Percentiles rank a stretch among this genome's conserved stretches.
Evolutionary conservation across 2,329 filamentous ascomycete genomes (phyloP).

Genomic region (Alternaria brassicae): DNA sequence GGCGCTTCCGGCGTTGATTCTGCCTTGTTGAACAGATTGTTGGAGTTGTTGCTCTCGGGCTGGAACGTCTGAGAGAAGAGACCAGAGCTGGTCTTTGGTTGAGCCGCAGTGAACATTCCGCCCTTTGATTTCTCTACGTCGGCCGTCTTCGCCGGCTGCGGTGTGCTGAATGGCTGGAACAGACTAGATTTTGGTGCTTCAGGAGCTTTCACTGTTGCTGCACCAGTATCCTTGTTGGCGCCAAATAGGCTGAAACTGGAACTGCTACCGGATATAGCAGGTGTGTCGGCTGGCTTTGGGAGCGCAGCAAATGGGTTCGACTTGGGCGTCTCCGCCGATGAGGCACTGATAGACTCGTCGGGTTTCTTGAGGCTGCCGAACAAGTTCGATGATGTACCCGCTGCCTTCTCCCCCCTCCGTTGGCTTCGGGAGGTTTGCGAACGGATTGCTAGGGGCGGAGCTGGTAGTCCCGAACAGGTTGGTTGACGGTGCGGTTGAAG

Average conservation of each 20-base stretch:
- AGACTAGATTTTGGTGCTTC: slow-evolving; percentile 24
- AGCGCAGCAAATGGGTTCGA: slow-evolving; percentile 29
- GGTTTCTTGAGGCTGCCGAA: slow-evolving; percentile 30
- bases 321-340: slow-evolving; percentile 27
- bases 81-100: slow-evolving; percentile 30
- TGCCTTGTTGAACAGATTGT: slow-evolving; percentile 21
- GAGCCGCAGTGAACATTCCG: slow-evolving; percentile 28
- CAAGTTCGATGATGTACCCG: slow-evolving; percentile 20
- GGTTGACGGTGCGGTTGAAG: slow-evolving; percentile 21
- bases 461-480: slow-evolving; percentile 18
- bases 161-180: slow-evolving; percentile 34
- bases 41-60: slow-evolving; percentile 19
- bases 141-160: slow-evolving; percentile 28
- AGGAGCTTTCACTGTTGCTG: slow-evolving; percentile 18
- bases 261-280: slow-evolving; percentile 11
- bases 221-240: slow-evolving; percentile 16
- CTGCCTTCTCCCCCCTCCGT: slow-evolving; percentile 18
- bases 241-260: slow-evolving; percentile 27
- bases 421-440: slow-evolving; percentile 22
- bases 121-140: slow-evolving; percentile 23
- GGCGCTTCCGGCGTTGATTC: slow-evolving; percentile 13
- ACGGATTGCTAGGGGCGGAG: slow-evolving; percentile 18
- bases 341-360: slow-evolving; percentile 8
- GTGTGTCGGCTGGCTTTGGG: slow-evolving; percentile 19
- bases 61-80: slow-evolving; percentile 28